Evolutionary conservation across 140 eudicot species (phyloP), one percentile per base, ranked within the genome.

Genomic region (Senecio squalidus): DNA sequence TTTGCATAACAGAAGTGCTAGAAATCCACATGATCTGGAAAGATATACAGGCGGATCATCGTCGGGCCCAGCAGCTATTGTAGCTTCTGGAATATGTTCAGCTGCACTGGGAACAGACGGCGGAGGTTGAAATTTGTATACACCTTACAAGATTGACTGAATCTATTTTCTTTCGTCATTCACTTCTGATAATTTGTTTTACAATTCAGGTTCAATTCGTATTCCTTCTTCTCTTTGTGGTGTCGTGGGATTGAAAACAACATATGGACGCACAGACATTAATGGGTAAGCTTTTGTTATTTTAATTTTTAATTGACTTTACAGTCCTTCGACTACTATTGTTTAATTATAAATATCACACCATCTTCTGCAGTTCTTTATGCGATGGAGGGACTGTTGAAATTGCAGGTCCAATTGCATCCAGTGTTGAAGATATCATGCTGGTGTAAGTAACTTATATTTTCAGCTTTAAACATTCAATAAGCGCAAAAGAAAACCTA

Each of bases 61-160:
- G 22, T 92, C 98, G 9, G 98, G 98, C 29, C 89, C 98, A 13
- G 98, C 96, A 44, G 98, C 98, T 54, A 78, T 92, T 70, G 96
- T 92, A 67, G 92, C 98, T 70, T 74, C 96, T 48, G 98, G 98
- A 62, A 76, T 92, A 45, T 87, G 96, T 63, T 78, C 95, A 56
- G 98, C 95, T 61, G 93, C 98, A 63, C 58, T 92, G 59, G 98
- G 98, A 68, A 92, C 98, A 51, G 98, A 92, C 62, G 98, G 98
- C 9, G 98, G 98, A 87, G 98, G 96, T 89, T 66, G 83, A 71
- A 55, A 52, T 66, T 33, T 55, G 54, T 52, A 50, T 38, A 50
- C 15, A 47, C 11, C 30, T 34, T 57, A 63, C 14, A 57, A 72
- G 17, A 55, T 43, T 55, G 46, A 31, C 3, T 14, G 22, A 51